Evolutionary conservation across 2,329 filamentous ascomycete genomes (phyloP), one percentile per base, ranked within the genome.

Genomic region (Apiospora pterosperma): DNA sequence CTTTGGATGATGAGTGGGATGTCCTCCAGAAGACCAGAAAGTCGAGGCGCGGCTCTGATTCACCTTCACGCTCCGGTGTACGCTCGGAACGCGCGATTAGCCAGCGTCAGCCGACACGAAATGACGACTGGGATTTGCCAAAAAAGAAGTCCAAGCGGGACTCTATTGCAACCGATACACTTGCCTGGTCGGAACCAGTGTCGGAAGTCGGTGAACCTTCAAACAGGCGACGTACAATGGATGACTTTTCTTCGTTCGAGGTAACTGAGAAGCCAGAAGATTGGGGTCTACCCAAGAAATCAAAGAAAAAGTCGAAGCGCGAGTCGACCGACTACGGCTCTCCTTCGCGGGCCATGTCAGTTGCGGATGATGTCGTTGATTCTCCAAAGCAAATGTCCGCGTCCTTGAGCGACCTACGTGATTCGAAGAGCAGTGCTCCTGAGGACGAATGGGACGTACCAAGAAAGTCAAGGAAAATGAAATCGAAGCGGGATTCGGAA

Each of bases 71-170:
- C 31, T 39, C 67, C 10, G 63, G 23, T 28, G 31, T 39, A 19
- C 55, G 44, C n/a, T 67, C 67, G 4, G 66, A 69, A n/a, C 66
- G 23, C 48, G 48, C 28, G 4, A n/a, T 55, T 34, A 25, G 19
- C 48, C 25, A 28, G 25, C 16, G 28, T 11, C 25, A 34, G 28
- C 8, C 48, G 25, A 31, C 31, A 31, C 28, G n/a, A 19, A 21
- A 34, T 23, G 69, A 72, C n/a, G 68, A 71, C 38, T 66, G 66
- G 67, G 62, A 62, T 44, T 61, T 73, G 67, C 79, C 76, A 31
- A 76, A 76, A 44, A 83, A 79, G 72, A 83, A 76, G 64, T 81
- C 80, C 6, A 79, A 73, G 68, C 76, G 80, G 39, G 75, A 79
- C 36, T 67, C 64, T 16, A 61, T 62, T 38, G 64, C 62, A 21